phyloP scores from a whole-genome alignment of 2,329 filamentous ascomycete genomes.

The Aspergillus calidoustus region DNA sequence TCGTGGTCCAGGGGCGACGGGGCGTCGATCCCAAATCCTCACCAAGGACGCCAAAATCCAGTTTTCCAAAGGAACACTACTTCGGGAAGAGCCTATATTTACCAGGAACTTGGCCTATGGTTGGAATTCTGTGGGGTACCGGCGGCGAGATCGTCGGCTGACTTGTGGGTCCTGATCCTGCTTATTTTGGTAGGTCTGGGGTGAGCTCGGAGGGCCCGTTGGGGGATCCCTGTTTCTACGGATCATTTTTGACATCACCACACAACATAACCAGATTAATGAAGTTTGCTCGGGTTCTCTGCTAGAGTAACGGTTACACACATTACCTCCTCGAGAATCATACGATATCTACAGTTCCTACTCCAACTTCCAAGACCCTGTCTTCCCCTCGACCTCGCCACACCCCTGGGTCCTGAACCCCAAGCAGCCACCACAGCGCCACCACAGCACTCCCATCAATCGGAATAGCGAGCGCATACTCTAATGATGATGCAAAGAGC shows the following conservation, averaged over 20 bases:
- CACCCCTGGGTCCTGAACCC: background rate
- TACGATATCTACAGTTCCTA: too few species aligned
- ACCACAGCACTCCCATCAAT: background rate
- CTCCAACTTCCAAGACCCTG: too few species aligned
- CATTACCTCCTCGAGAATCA: too few species aligned
- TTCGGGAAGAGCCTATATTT: background rate
- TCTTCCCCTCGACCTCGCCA: background rate
- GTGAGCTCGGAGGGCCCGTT: too few species aligned
- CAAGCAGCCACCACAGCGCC: background rate
- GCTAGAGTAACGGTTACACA: too few species aligned
- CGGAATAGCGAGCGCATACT: background rate
- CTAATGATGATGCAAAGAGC: background rate
- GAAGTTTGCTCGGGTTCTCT: too few species aligned
- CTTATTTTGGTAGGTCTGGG: background rate
- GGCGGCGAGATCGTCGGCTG: background rate
- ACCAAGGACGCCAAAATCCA: too few species aligned
- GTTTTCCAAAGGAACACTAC: background rate
- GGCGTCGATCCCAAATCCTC: too few species aligned
- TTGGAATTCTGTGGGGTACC: background rate
- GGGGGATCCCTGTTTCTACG: background rate
- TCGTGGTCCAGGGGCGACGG: too few species aligned
- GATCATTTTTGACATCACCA: background rate
- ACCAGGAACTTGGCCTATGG: background rate
- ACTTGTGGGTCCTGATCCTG: background rate
- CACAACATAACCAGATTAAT: too few species aligned